These are phyloP conservation scores for Tetraselmis striata DNA, from an alignment of 139 green algal species.

Conservation along the genomic window DNA sequence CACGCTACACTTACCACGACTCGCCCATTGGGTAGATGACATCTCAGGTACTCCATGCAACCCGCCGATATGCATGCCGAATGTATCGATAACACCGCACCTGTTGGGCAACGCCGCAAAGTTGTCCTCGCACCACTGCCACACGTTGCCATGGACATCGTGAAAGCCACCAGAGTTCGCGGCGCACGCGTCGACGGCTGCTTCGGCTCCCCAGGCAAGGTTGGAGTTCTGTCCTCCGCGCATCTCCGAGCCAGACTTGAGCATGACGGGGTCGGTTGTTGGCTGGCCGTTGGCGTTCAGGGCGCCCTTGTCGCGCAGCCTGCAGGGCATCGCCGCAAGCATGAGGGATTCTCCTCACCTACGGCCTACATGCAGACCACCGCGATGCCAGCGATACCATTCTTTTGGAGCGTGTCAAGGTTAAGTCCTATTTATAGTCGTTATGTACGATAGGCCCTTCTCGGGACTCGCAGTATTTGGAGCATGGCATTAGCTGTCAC, in stretches of 20 bases:
- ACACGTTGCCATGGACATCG: slow-evolving; percentile 36
- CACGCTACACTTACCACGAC: no score
- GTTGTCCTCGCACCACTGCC: slow-evolving; percentile 59
- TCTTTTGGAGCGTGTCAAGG: no score
- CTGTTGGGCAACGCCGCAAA: slow-evolving; percentile 49
- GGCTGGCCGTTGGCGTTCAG: not conserved
- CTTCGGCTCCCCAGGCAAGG: slow-evolving; percentile 57
- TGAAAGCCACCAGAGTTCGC: slow-evolving; percentile 33
- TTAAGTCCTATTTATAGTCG: no score
- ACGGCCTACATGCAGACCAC: no score
- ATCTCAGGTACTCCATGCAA: not conserved
- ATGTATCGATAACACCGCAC: not conserved
- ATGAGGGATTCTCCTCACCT: no score
- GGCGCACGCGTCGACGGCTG: slow-evolving; percentile 49
- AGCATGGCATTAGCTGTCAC: no score
- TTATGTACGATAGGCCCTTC: no score
- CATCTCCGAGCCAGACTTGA: not conserved
- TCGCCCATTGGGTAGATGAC: not conserved
- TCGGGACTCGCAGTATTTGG: no score
- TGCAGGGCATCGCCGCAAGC: no score
- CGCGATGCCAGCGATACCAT: no score
- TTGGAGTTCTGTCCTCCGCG: slow-evolving; percentile 38
- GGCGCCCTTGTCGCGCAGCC: not conserved
- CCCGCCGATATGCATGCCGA: not conserved
- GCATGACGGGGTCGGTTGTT: not conserved